Evolutionary conservation across 139 green algal genomes (phyloP), one percentile per base, ranked within the genome.

Genomic region (Asterochloris sp.): DNA sequence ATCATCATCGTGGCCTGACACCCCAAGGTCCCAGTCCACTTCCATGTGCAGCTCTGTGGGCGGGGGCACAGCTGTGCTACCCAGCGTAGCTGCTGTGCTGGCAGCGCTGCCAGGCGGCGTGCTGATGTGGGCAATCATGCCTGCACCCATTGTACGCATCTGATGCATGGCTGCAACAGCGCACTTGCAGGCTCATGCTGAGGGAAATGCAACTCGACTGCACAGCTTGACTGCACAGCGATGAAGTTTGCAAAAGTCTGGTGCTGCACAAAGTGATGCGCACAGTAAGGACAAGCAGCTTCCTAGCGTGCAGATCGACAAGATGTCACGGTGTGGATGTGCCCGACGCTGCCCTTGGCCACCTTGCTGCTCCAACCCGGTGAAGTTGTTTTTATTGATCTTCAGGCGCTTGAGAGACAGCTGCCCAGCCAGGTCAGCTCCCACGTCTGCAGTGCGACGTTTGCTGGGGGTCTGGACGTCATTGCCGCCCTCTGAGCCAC

Each of bases 331-430:
- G 38, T 76, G 69, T 27, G 15, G 15, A 54, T 21, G 73, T 19
- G 21, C 23, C 13, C 19, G 28, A 23, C 11, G 17, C 26, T 19
- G 38, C 12, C 38, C 9, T 23, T 76, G 69, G 10, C 68, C 10
- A 80, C 76, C 76, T 80, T 69, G 76, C 68, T 61, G 60, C 47
- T 80, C 76, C 54, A 69, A 54, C 8, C 76, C 76, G 10, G 76
- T 62, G 68, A 73, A 62, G 26, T 82, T 82, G 78, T 82, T 82
- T 21, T 74, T 82, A 62, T 74, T 73, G 27, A 82, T 74, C 27
- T 82, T 82, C 9, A 82, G 62, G 0, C 61, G 78, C 63, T 66
- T 82, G 16, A 82, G 27, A 10, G 63, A 73, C 27, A 64, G 62
- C 61, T 62, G 78, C 38, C 38, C 38, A 54, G 38, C 38, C 38